These are phyloP conservation scores for Exophiala xenobiotica DNA, from an alignment of 2,329 filamentous ascomycete genomes.

Conservation along the genomic window DNA sequence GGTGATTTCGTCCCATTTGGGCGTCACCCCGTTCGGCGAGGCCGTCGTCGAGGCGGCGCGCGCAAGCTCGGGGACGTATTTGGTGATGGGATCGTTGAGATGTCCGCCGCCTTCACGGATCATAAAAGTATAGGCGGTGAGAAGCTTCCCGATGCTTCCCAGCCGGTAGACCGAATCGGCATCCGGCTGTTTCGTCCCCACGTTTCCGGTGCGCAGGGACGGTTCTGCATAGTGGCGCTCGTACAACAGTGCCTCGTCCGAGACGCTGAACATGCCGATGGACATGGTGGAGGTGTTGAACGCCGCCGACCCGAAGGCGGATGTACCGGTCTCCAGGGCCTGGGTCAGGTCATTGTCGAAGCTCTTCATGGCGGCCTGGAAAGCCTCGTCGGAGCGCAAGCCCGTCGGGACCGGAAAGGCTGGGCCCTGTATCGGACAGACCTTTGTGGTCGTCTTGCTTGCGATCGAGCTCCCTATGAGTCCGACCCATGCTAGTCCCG, in stretches of 20 bases:
- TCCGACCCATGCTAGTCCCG: no score
- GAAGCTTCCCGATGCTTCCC: constrained; percentile 41
- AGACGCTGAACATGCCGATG: neutral
- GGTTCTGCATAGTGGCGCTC: neutral
- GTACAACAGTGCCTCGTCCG: neutral
- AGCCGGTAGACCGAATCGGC: constrained; percentile 31
- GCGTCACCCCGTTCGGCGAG: constrained; percentile 22
- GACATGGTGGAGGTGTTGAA: neutral
- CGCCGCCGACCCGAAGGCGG: neutral
- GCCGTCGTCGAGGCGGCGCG: neutral
- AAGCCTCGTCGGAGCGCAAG: neutral
- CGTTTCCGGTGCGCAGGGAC: neutral
- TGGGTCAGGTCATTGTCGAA: neutral
- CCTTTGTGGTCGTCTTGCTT: neutral
- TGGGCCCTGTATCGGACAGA: neutral
- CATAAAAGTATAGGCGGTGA: constrained; percentile 39
- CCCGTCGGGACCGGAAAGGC: neutral
- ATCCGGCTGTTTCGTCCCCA: neutral
- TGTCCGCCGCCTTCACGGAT: constrained; percentile 36
- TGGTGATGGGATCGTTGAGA: constrained; percentile 42
- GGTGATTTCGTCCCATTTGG: constrained; percentile 32
- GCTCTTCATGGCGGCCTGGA: neutral
- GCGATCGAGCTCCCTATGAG: no score
- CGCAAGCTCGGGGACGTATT: constrained; percentile 43
- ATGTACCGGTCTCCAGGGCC: neutral